Percentiles rank a stretch among this genome's conserved stretches.
phyloP scores from a whole-genome alignment of 2,329 filamentous ascomycete genomes.

The Thielaviopsis euricoi region DNA sequence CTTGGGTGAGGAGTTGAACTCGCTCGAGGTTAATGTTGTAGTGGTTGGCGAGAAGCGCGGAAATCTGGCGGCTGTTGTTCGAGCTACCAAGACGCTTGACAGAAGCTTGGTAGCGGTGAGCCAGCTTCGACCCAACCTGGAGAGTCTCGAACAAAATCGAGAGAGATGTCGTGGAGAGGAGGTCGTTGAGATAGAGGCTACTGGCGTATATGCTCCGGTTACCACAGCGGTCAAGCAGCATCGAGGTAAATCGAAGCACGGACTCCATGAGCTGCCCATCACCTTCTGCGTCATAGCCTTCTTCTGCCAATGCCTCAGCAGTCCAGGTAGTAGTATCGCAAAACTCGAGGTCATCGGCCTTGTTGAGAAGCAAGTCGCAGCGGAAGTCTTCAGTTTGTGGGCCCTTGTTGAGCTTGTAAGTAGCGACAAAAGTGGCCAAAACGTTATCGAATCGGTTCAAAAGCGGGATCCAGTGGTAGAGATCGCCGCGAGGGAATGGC shows the following conservation, averaged over 20 bases:
- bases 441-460: constrained; percentile 87
- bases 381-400: constrained; percentile 67
- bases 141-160: constrained; percentile 63
- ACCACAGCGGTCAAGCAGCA: constrained; percentile 85
- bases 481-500: constrained; percentile 87
- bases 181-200: constrained; percentile 72
- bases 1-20: constrained; percentile 65
- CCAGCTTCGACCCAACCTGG: constrained; percentile 67
- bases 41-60: constrained; percentile 66
- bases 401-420: constrained; percentile 64
- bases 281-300: constrained; percentile 56
- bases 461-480: constrained; percentile 95
- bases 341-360: constrained; percentile 33
- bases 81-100: constrained; percentile 52
- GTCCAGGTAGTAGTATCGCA: constrained; percentile 20
- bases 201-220: constrained; percentile 94
- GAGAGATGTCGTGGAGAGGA: constrained; percentile 75
- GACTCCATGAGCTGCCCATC: constrained; percentile 67
- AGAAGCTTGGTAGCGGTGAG: constrained; percentile 82
- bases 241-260: constrained; percentile 69
- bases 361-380: constrained; percentile 45
- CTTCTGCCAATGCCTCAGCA: constrained; percentile 31
- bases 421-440: constrained; percentile 62
- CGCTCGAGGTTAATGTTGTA: constrained; percentile 67
- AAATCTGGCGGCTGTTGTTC: constrained; percentile 43